These are phyloP conservation scores for Rhizopus sp. DNA, from an alignment of 371 early-diverging fungal genomes.

Conservation along the genomic window DNA sequence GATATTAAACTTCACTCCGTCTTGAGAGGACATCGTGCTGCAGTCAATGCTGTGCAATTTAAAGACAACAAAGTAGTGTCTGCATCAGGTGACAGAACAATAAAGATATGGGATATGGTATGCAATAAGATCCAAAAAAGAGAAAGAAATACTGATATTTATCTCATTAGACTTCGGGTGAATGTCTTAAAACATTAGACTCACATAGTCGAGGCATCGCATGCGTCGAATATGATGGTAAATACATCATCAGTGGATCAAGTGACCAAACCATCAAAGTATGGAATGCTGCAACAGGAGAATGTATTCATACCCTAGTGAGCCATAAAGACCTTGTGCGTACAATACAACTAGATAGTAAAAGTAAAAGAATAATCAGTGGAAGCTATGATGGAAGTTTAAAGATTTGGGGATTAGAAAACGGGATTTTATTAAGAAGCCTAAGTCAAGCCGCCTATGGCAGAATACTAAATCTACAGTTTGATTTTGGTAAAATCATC, in stretches of 20 bases:
- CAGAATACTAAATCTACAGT: conserved; percentile 86
- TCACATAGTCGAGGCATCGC: conserved; percentile 86
- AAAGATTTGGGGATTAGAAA: conserved; percentile 78
- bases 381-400: conserved; percentile 86
- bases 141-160: background rate
- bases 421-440: conserved; percentile 51
- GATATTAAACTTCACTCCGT: conserved; percentile 69
- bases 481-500: conserved; percentile 80
- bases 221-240: conserved; percentile 94
- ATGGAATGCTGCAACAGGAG: conserved; percentile 79
- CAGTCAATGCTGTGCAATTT: conserved; percentile 80
- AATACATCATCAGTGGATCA: conserved; percentile 91
- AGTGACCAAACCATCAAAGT: conserved; percentile 93
- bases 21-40: conserved; percentile 56
- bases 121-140: background rate
- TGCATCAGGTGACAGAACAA: conserved; percentile 80
- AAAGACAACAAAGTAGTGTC: conserved; percentile 65
- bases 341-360: conserved; percentile 59
- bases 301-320: conserved; percentile 43
- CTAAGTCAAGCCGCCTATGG: conserved; percentile 62
- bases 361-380: conserved; percentile 64
- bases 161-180: conserved; percentile 45
- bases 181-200: conserved; percentile 56
- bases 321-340: conserved; percentile 83
- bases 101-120: conserved; percentile 78